phyloP scores from a whole-genome alignment of 495 filamentous ascomycete species.

The Aspergillus homomorphus region DNA sequence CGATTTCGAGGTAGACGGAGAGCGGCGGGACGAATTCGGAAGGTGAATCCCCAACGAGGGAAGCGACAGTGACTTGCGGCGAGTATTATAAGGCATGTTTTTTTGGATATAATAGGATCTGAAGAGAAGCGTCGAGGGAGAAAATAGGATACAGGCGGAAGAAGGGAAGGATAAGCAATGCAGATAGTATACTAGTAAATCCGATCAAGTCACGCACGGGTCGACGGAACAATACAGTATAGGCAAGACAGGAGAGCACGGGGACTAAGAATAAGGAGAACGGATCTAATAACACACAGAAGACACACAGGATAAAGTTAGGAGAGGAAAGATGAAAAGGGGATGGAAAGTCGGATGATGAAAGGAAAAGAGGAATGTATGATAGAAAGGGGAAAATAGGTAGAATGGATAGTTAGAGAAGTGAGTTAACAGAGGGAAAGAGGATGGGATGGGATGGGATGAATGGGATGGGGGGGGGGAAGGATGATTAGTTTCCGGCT shows the following conservation, averaged over 20 bases:
- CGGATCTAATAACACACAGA: slow-evolving; percentile 7
- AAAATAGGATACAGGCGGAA: slow-evolving; percentile 10
- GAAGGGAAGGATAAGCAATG: slow-evolving; percentile 5
- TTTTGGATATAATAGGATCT: slow-evolving; percentile 13
- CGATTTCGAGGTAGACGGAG: slow-evolving; percentile 58
- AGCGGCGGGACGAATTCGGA: slow-evolving; percentile 72
- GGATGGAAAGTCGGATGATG: slow-evolving; percentile 4
- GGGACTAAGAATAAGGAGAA: slow-evolving; percentile 9
- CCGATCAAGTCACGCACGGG: background rate
- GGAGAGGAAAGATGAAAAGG: slow-evolving; percentile 12
- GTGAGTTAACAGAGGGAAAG: too few species aligned
- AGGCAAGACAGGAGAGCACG: background rate
- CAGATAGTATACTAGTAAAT: slow-evolving; percentile 5
- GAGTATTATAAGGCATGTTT: slow-evolving; percentile 94
- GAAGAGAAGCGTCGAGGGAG: slow-evolving; percentile 6
- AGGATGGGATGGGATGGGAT: slow-evolving; percentile 9
- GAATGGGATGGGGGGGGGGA: slow-evolving; percentile 11
- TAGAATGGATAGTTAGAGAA: background rate
- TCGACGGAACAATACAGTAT: slow-evolving; percentile 7
- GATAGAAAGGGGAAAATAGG: slow-evolving; percentile 6
- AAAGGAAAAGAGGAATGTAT: slow-evolving; percentile 14
- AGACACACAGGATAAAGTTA: slow-evolving; percentile 8
- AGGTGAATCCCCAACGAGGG: slow-evolving; percentile 91
- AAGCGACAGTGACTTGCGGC: slow-evolving; percentile 93
- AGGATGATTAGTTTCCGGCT: slow-evolving; percentile 14